A percentile compares a stretch with the other conserved stretches of the same genome.
Evolutionary conservation across 2,329 filamentous ascomycete species (phyloP).

Genomic region (Ilyonectria sp.): DNA sequence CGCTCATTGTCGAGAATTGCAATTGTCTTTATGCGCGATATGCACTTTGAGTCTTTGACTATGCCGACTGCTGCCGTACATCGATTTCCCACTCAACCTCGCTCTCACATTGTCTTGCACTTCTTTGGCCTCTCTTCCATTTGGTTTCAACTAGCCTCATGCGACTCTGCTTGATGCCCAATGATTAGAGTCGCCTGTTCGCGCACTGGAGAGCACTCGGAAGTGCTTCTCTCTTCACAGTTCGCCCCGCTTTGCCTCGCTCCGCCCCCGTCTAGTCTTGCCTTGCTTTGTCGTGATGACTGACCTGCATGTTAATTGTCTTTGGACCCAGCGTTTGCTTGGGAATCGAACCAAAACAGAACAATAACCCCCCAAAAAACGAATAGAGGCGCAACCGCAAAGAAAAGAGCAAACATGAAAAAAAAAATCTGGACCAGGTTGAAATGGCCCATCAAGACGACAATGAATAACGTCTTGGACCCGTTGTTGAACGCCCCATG

Average conservation of each 20-base stretch:
- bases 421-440: slow-evolving; percentile 68
- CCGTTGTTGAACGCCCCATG: slow-evolving; percentile 83
- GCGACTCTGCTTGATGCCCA: not conserved
- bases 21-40: not conserved
- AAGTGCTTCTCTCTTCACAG: not conserved
- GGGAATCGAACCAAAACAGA: slow-evolving; percentile 7
- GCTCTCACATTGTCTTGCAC: not conserved
- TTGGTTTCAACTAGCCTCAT: not conserved
- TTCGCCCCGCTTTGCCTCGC: not conserved
- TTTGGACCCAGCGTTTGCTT: slow-evolving; percentile 3
- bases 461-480: slow-evolving; percentile 75
- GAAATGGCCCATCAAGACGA: slow-evolving; percentile 74
- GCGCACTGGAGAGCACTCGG: not conserved
- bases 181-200: not conserved
- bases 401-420: slow-evolving; percentile 37
- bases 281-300: not conserved
- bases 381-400: slow-evolving; percentile 32
- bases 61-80: not conserved
- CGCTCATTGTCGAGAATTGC: not conserved
- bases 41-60: slow-evolving; percentile 2
- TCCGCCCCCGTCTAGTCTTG: slow-evolving; percentile 4
- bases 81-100: not conserved
- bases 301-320: slow-evolving; percentile 5
- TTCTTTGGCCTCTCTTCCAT: not conserved
- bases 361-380: no score